Base-by-base conservation (phyloP, 192 early-diverging fungal genomes). In the Piromyces finnis region DNA sequence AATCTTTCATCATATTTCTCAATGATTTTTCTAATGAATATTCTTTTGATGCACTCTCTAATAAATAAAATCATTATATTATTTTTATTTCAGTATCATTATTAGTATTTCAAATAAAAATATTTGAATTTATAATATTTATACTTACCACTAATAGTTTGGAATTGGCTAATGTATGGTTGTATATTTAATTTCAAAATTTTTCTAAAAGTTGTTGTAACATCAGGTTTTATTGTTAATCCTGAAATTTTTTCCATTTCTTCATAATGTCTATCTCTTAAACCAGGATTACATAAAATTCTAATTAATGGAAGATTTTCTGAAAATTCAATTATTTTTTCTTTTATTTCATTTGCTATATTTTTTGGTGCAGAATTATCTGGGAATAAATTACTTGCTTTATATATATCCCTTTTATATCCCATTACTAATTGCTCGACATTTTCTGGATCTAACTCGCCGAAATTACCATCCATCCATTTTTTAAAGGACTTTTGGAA, bases 21-120 rank as follows among this genome's bases (percentile, higher is more conserved):
- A 91, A 84, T 83, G 85, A 88, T 84, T 90, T 91, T 84, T 91
- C 90, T 78, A 91, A 83, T 9, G 90, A 90, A 83, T 89, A 91
- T 78, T 91, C 90, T 81, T 91, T 91, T 1, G 86, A 84, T 16
- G 90, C 90, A n/a, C 84, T 80, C 79, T 91, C 88, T 89, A 79
- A n/a, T n/a, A n/a, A n/a, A n/a, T n/a, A n/a, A n/a, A n/a, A n/a
- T n/a, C n/a, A n/a, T n/a, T n/a, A n/a, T n/a, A n/a, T n/a, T n/a
- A n/a, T n/a, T n/a, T n/a, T n/a, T n/a, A n/a, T n/a, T n/a, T n/a
- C n/a, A n/a, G n/a, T n/a, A n/a, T n/a, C n/a, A n/a, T n/a, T n/a
- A n/a, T n/a, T n/a, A n/a, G n/a, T n/a, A n/a, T n/a, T n/a, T n/a
- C n/a, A n/a, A n/a, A n/a, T n/a, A n/a, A n/a, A n/a, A n/a, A n/a